Conservation (phyloP, 2,329 filamentous ascomycete genomes). For the Apiospora malaysiana region DNA sequence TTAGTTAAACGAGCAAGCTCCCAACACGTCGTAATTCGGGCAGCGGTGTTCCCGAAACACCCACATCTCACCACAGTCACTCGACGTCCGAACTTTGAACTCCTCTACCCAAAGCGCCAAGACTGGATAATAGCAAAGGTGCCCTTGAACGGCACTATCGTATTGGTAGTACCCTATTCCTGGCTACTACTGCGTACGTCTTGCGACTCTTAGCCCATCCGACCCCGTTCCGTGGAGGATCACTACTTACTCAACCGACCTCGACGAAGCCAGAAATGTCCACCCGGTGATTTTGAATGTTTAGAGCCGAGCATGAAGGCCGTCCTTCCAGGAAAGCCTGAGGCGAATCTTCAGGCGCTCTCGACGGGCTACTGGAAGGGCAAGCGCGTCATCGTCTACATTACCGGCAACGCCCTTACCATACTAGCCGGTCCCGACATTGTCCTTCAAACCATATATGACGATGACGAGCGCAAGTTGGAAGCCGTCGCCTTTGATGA, state of each 20-base stretch:
- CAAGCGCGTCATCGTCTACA: constrained; percentile 64
- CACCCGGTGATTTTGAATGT: constrained; percentile 23
- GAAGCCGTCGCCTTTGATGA: constrained; percentile 84
- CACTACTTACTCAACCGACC: not conserved
- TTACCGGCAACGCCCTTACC: constrained; percentile 86
- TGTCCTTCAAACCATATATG: constrained; percentile 89
- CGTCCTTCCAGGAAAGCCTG: constrained; percentile 55
- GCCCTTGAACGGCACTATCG: not conserved
- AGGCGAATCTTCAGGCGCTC: constrained; percentile 53
- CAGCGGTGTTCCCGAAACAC: constrained; percentile 1
- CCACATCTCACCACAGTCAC: not conserved
- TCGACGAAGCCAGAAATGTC: constrained; percentile 27
- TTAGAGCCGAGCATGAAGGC: constrained; percentile 49
- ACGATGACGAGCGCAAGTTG: constrained; percentile 72
- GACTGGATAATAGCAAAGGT: too few relatives aligned
- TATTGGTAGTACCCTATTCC: too few relatives aligned
- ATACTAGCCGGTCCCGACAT: constrained; percentile 77
- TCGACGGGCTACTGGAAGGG: constrained; percentile 53
- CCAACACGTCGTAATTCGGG: not conserved
- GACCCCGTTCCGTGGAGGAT: not conserved
- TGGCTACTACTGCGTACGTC: not conserved
- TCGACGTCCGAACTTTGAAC: not conserved
- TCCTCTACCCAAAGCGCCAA: not conserved
- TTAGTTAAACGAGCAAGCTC: not conserved
- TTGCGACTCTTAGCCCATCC: not conserved